Evolutionary conservation across 1,284 basidiomycete species (phyloP).

Genomic region (Cystobasidium pallidum): DNA sequence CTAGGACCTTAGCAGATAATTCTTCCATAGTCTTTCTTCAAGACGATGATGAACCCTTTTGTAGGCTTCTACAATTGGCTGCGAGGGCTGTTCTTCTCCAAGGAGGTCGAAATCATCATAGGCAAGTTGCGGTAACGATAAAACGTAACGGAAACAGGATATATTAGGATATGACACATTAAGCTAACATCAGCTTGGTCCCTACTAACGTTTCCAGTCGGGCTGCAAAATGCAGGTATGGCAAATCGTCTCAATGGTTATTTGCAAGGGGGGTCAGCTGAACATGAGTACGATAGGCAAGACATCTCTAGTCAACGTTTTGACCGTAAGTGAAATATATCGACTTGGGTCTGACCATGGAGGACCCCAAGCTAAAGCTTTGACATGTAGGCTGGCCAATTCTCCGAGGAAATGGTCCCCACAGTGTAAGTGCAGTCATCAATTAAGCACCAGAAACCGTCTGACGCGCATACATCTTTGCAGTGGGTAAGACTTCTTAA

Average conservation of each 20-base stretch:
- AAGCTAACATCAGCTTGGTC: neutral
- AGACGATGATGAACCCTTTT: conserved; percentile 72
- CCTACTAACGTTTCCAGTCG: conserved; percentile 65
- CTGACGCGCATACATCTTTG: neutral
- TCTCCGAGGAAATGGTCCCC: conserved; percentile 53
- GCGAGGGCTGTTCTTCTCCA: conserved; percentile 74
- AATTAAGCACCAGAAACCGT: neutral
- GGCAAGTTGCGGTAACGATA: neutral
- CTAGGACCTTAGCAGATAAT: too few species aligned
- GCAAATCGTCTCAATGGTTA: too few species aligned
- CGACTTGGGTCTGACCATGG: too few species aligned
- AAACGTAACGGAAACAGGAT: neutral
- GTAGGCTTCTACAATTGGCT: conserved; percentile 67
- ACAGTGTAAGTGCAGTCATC: conserved; percentile 47
- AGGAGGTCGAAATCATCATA: conserved; percentile 80
- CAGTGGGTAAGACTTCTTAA: conserved; percentile 15
- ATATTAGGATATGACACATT: neutral
- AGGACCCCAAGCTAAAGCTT: neutral
- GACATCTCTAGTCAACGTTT: conserved; percentile 54
- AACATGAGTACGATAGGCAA: conserved; percentile 31
- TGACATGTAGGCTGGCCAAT: conserved; percentile 46
- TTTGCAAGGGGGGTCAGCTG: conserved; percentile 1
- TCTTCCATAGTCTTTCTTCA: too few species aligned
- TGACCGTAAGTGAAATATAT: conserved; percentile 45
- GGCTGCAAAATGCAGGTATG: conserved; percentile 68